Evolutionary conservation across 257 asterid species (phyloP).

Genomic region (Primulina huaijiensis): DNA sequence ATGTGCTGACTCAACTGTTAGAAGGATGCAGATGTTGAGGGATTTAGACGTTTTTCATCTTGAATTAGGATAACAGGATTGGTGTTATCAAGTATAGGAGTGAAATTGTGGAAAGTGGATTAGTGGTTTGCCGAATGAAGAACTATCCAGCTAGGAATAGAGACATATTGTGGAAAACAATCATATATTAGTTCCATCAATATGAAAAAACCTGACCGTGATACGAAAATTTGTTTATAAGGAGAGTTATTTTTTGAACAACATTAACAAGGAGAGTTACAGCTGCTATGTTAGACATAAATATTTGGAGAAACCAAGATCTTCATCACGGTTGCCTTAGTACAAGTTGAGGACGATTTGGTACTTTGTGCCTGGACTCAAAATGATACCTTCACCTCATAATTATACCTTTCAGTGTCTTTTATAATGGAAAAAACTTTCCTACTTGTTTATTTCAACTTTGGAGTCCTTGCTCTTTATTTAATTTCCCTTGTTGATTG

Average conservation of each 20-base stretch:
- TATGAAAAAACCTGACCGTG: background rate
- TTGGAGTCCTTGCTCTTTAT: background rate
- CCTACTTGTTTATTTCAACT: background rate
- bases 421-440: background rate
- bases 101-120: background rate
- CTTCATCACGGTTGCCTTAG: background rate
- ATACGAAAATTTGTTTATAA: too few relatives aligned
- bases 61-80: background rate
- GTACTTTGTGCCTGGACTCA: too few relatives aligned
- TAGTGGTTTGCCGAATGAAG: background rate
- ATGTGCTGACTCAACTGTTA: background rate
- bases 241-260: background rate
- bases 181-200: background rate
- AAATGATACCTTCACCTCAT: background rate
- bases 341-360: too few relatives aligned
- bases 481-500: background rate
- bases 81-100: background rate
- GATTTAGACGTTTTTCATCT: background rate
- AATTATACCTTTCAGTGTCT: background rate
- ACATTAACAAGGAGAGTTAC: background rate
- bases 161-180: background rate
- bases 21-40: background rate
- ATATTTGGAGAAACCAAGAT: background rate
- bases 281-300: background rate
- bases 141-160: background rate